Conservation (phyloP, 2,329 filamentous ascomycete genomes). For the Penicillium crustosum region DNA sequence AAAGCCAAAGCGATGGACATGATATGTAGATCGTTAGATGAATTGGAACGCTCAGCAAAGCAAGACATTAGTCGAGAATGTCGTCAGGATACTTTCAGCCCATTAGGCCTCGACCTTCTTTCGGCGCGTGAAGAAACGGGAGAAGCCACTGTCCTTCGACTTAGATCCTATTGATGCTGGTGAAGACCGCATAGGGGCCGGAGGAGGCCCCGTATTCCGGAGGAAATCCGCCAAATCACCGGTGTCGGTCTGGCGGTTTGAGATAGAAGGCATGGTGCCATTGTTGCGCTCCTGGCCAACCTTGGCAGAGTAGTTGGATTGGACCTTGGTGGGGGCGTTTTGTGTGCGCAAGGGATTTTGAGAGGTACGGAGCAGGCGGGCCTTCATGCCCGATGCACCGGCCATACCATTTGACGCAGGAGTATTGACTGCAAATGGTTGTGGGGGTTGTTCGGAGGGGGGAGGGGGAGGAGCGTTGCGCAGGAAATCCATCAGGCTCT, state of each 20-base stretch:
- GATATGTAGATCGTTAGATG: conserved; percentile 25
- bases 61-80: conserved; percentile 17
- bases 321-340: conserved; percentile 30
- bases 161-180: conserved; percentile 18
- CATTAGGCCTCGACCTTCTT: conserved; percentile 31
- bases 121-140: conserved; percentile 38
- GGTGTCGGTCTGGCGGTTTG: conserved; percentile 48
- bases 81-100: neutral
- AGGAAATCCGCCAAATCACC: conserved; percentile 73
- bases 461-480: conserved; percentile 48
- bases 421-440: conserved; percentile 30
- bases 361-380: conserved; percentile 35
- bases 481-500: conserved; percentile 51
- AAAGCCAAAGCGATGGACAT: conserved; percentile 26
- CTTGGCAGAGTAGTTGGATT: conserved; percentile 41
- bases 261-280: conserved; percentile 23
- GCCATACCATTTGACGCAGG: conserved; percentile 14
- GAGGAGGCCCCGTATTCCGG: conserved; percentile 65
- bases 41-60: conserved; percentile 25
- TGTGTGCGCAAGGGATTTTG: conserved; percentile 39
- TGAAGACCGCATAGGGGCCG: conserved; percentile 27
- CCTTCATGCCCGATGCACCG: conserved; percentile 32
- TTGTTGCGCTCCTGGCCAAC: conserved; percentile 38
- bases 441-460: conserved; percentile 31
- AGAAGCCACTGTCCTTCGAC: conserved; percentile 32